phyloP scores from a whole-genome alignment of 768 basidiomycete species.

The Russula emetica region DNA sequence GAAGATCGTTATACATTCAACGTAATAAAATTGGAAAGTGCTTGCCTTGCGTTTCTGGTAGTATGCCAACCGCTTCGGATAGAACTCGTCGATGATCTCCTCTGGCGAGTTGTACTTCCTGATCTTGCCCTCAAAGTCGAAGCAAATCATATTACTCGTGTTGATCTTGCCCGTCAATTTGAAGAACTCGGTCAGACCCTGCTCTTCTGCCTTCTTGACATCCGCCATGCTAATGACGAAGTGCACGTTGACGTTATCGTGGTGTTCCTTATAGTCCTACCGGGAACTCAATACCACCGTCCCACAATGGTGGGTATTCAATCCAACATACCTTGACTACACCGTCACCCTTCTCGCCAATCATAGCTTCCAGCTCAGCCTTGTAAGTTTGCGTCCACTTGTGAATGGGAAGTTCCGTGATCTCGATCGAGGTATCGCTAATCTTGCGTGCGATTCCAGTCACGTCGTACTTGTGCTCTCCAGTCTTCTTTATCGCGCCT shows the following conservation, averaged over 20 bases:
- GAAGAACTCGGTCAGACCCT: conserved; percentile 89
- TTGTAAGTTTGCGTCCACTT: conserved; percentile 94
- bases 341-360: conserved; percentile 79
- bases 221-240: conserved; percentile 80
- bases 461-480: conserved; percentile 84
- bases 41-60: conserved; percentile 94
- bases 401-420: conserved; percentile 92
- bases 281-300: conserved; percentile 1
- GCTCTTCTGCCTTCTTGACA: conserved; percentile 81
- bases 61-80: conserved; percentile 77
- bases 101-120: conserved; percentile 88
- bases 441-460: conserved; percentile 68
- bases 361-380: conserved; percentile 84
- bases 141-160: conserved; percentile 98
- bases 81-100: conserved; percentile 91
- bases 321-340: conserved; percentile 62
- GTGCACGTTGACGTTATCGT: conserved; percentile 87
- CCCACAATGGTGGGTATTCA: not conserved
- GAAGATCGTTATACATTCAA: not conserved
- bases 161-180: conserved; percentile 79
- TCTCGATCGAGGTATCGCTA: conserved; percentile 86
- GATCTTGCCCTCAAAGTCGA: conserved; percentile 94
- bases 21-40: not conserved
- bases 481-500: conserved; percentile 75
- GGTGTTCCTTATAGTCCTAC: conserved; percentile 96